These are phyloP conservation scores for Ceratocystis lukuohia DNA, from an alignment of 2,329 filamentous ascomycete genomes.

Conservation along the genomic window DNA sequence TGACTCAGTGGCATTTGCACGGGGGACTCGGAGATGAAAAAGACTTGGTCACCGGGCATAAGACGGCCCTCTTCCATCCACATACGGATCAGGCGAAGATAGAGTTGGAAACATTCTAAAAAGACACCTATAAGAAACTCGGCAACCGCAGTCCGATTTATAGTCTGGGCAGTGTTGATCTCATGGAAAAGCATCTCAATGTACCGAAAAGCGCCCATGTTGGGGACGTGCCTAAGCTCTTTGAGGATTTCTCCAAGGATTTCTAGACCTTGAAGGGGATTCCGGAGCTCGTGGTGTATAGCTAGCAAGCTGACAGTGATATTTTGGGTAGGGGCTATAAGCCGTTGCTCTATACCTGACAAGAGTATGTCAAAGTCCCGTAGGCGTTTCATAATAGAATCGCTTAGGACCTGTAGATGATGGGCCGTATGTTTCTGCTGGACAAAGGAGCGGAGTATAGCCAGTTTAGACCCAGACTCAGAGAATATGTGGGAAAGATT, in stretches of 20 bases:
- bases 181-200: slow-evolving; percentile 66
- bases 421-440: slow-evolving; percentile 36
- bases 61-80: slow-evolving; percentile 80
- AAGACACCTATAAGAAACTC: slow-evolving; percentile 55
- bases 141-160: slow-evolving; percentile 50
- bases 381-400: slow-evolving; percentile 45
- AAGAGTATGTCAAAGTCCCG: slow-evolving; percentile 44
- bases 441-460: slow-evolving; percentile 34
- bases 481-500: slow-evolving; percentile 36
- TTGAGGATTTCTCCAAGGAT: slow-evolving; percentile 49
- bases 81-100: slow-evolving; percentile 60
- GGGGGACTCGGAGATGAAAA: slow-evolving; percentile 56
- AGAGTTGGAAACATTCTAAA: slow-evolving; percentile 68
- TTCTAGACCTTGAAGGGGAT: slow-evolving; percentile 41
- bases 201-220: slow-evolving; percentile 51
- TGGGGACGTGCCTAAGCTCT: slow-evolving; percentile 38
- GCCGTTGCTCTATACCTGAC: slow-evolving; percentile 44
- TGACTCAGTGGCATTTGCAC: slow-evolving; percentile 45
- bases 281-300: slow-evolving; percentile 44
- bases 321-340: slow-evolving; percentile 40
- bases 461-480: slow-evolving; percentile 34
- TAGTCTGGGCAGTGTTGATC: slow-evolving; percentile 54
- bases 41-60: slow-evolving; percentile 49
- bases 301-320: slow-evolving; percentile 53
- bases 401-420: slow-evolving; percentile 58